These are phyloP conservation scores for Boletellus sp. DNA, from an alignment of 768 basidiomycete species.

Conservation along the genomic window DNA sequence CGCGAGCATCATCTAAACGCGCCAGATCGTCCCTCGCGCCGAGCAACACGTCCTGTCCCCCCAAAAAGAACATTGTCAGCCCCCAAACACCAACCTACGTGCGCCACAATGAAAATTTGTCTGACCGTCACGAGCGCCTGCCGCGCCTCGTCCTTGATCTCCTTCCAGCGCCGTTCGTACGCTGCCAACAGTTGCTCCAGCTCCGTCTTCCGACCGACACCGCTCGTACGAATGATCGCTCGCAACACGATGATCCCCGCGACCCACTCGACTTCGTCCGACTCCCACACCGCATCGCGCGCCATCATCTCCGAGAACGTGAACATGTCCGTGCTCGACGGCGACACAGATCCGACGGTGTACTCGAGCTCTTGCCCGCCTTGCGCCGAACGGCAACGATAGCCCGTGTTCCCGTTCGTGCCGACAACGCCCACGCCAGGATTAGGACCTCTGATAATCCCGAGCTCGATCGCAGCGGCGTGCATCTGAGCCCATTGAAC, in stretches of 20 bases:
- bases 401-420: conserved; percentile 21
- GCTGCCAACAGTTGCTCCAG: conserved; percentile 53
- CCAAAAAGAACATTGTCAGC: background rate
- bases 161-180: conserved; percentile 67
- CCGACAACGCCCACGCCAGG: background rate
- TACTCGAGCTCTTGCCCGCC: conserved; percentile 37
- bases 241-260: conserved; percentile 58
- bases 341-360: conserved; percentile 30
- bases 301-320: conserved; percentile 59
- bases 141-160: conserved; percentile 63
- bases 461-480: conserved; percentile 59
- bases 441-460: conserved; percentile 35
- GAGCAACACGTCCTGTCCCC: conserved; percentile 45
- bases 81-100: background rate
- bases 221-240: conserved; percentile 53
- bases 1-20: conserved; percentile 35
- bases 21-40: conserved; percentile 52
- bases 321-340: conserved; percentile 22
- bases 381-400: conserved; percentile 29
- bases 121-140: conserved; percentile 58
- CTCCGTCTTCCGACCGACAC: conserved; percentile 47
- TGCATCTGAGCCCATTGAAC: conserved; percentile 68
- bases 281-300: conserved; percentile 63
- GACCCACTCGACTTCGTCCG: conserved; percentile 67
- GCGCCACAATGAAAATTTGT: background rate